phyloP scores from a whole-genome alignment of 2,329 filamentous ascomycete genomes.

The Aspergillus ochraceus region DNA sequence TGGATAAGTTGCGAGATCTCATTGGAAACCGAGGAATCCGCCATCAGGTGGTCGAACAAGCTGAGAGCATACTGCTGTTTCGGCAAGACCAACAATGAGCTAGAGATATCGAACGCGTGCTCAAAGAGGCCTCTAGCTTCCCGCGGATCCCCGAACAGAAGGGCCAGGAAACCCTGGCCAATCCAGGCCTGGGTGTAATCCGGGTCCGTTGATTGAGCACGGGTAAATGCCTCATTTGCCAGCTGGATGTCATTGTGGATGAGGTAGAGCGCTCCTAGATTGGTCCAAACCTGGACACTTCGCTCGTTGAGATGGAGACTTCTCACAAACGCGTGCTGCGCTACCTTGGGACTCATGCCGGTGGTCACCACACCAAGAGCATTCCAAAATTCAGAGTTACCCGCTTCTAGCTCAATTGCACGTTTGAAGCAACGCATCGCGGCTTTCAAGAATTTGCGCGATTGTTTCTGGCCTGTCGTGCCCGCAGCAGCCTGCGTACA shows the following conservation, averaged over 20 bases:
- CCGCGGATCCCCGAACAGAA: constrained; percentile 69
- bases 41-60: constrained; percentile 77
- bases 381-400: constrained; percentile 97
- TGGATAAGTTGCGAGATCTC: constrained; percentile 68
- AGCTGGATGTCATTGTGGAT: constrained; percentile 79
- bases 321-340: constrained; percentile 89
- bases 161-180: constrained; percentile 83
- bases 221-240: constrained; percentile 86
- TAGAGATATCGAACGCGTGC: constrained; percentile 90
- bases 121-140: constrained; percentile 86
- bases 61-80: constrained; percentile 78
- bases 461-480: constrained; percentile 51
- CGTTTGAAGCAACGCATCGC: constrained; percentile 90
- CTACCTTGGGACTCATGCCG: constrained; percentile 77
- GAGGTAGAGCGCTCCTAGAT: constrained; percentile 82
- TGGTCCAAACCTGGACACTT: constrained; percentile 83
- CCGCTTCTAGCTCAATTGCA: constrained; percentile 90
- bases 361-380: constrained; percentile 89
- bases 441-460: constrained; percentile 70
- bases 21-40: constrained; percentile 53
- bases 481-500: constrained; percentile 54
- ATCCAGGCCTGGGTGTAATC: constrained; percentile 94
- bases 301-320: constrained; percentile 91
- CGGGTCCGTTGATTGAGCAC: constrained; percentile 90
- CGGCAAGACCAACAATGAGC: constrained; percentile 69